Percentiles rank a stretch among this genome's conserved stretches.
Evolutionary conservation across 306 rosid genomes (phyloP).

Genomic region (Vigna hirtella): DNA sequence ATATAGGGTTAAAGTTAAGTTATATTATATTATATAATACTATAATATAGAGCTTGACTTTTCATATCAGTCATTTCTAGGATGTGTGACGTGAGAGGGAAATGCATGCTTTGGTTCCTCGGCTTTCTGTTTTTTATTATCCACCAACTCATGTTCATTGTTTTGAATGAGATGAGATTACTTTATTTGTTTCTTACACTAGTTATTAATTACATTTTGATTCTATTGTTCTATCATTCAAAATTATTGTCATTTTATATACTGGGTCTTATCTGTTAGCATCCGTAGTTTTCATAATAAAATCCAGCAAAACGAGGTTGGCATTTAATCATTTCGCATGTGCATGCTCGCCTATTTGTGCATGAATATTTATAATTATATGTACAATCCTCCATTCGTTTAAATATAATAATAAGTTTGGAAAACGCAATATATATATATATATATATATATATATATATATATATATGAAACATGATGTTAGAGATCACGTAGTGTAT

Average conservation of each 20-base stretch:
- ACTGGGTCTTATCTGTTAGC: constrained; percentile 31
- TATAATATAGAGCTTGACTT: constrained; percentile 61
- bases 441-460: background rate
- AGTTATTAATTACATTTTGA: constrained; percentile 30
- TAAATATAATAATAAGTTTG: constrained; percentile 34
- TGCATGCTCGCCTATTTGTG: constrained; percentile 51
- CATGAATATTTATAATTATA: constrained; percentile 42
- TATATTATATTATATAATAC: constrained; percentile 32
- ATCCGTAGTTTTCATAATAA: constrained; percentile 35
- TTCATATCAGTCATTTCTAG: constrained; percentile 64
- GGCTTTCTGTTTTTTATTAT: constrained; percentile 66
- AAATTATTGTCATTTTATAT: constrained; percentile 16
- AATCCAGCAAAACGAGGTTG: constrained; percentile 64
- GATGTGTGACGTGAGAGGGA: constrained; percentile 55
- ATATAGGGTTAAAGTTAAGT: constrained; percentile 19
- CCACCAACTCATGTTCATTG: constrained; percentile 59
- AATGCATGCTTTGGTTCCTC: constrained; percentile 70
- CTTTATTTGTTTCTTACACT: constrained; percentile 31
- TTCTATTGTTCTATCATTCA: constrained; percentile 23
- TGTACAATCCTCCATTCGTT: constrained; percentile 32
- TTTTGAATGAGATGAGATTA: constrained; percentile 44
- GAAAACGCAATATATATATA: constrained; percentile 14
- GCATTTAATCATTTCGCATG: constrained; percentile 65
- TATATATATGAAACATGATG: background rate
- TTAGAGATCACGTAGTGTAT: constrained; percentile 10